phyloP scores from a whole-genome alignment of 352 stramenopile genomes.

The Pythium volutum region DNA sequence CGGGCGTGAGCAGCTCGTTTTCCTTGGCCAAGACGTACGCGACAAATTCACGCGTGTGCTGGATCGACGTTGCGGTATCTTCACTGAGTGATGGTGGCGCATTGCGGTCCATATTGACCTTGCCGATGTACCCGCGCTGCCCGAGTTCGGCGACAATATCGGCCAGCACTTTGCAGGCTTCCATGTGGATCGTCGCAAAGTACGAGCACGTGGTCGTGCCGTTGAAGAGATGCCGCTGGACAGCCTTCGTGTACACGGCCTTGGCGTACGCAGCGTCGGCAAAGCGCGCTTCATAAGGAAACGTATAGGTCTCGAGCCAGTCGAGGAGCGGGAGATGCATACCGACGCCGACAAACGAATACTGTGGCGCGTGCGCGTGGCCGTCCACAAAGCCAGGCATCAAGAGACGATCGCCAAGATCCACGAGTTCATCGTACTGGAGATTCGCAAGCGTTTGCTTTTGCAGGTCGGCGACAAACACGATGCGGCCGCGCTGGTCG shows the following conservation, averaged over 20 bases:
- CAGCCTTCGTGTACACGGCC: conserved; percentile 86
- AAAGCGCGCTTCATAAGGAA: conserved; percentile 90
- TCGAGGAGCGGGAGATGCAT: conserved; percentile 92
- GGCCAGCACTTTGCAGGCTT: conserved; percentile 87
- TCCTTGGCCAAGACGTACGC: conserved; percentile 79
- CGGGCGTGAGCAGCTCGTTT: conserved; percentile 76
- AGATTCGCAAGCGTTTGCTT: conserved; percentile 21
- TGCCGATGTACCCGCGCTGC: conserved; percentile 91
- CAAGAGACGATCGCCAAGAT: conserved; percentile 76
- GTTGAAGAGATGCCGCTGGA: conserved; percentile 80
- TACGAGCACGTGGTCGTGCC: conserved; percentile 95
- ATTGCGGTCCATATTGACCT: conserved; percentile 97
- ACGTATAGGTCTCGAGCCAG: conserved; percentile 95
- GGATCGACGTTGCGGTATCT: conserved; percentile 78
- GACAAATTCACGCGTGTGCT: conserved; percentile 86
- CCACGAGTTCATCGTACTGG: conserved; percentile 43
- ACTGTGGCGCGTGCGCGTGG: conserved; percentile 93
- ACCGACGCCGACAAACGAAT: conserved; percentile 91
- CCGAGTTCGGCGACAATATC: conserved; percentile 83
- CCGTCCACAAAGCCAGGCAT: conserved; percentile 93
- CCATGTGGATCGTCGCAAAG: conserved; percentile 91
- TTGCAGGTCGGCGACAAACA: conserved; percentile 42
- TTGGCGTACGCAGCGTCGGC: conserved; percentile 54
- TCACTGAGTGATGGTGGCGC: conserved; percentile 78
- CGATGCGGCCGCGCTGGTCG: conserved; percentile 37